Base-by-base conservation (phyloP, 2,329 filamentous ascomycete genomes). In the Colletotrichum falcatum region DNA sequence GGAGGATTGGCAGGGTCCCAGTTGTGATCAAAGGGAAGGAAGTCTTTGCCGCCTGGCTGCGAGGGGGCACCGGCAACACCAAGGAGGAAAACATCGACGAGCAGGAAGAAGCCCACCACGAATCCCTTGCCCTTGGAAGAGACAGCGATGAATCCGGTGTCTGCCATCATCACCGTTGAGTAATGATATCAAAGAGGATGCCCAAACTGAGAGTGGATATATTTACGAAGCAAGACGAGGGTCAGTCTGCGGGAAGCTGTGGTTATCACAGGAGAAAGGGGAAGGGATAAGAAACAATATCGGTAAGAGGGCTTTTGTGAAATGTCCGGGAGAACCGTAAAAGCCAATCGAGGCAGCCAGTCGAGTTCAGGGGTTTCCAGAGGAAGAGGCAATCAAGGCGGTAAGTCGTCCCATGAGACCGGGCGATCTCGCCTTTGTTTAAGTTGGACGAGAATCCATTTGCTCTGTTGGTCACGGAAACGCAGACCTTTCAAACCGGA, bases 1-100 rank as follows among this genome's bases (percentile, higher is more conserved):
- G 66, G 61, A 55, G 61, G 61, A 6, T 60, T 16, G n/a, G 23
- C 48, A 7, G 42, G 23, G 33, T 59, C 62, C 46, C 61, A 61
- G 61, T 49, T 30, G 9, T 48, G 16, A 2, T 30, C 20, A 9
- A n/a, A 6, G 14, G 46, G 18, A 28, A 30, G 8, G 33, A 2
- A 18, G 18, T n/a, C 9, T 18, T 14, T 33, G 42, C 39, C 18
- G 2, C 67, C 30, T 12, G 37, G 14, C 7, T 46, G 30, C n/a
- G 33, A 42, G 2, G 42, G 61, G 39, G 11, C 48, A 18, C 37
- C 58, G 1, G 26, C 51, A 3, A 39, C 28, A 14, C 53, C 59
- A n/a, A 33, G 20, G 18, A 70, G 42, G n/a, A 67, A 35, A 6
- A n/a, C 5, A 3, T 33, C 12, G 23, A 58, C 20, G 26, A 70